Conservation (phyloP, 441 rosid species). For the Pelargonium cotyledonis region DNA sequence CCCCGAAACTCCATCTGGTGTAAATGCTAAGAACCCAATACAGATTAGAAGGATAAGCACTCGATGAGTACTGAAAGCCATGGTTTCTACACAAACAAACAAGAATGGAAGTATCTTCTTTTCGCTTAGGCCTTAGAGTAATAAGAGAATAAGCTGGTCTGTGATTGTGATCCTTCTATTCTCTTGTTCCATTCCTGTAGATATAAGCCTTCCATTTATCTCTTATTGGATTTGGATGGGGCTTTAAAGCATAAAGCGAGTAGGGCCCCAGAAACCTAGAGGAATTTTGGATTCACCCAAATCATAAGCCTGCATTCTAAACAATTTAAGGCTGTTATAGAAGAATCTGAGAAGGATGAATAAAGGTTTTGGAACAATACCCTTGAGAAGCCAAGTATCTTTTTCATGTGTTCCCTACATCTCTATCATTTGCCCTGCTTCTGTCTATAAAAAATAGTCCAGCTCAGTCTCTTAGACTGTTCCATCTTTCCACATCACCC, state of each 20-base stretch:
- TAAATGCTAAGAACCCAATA: constrained; percentile 43
- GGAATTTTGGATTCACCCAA: constrained; percentile 57
- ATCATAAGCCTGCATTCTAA: constrained; percentile 46
- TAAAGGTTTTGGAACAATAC: constrained; percentile 44
- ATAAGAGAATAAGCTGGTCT: constrained; percentile 33
- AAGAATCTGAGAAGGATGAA: constrained; percentile 72
- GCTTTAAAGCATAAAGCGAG: constrained; percentile 63
- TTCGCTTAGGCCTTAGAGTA: constrained; percentile 29
- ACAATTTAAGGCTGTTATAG: constrained; percentile 60
- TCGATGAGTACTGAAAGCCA: constrained; percentile 40
- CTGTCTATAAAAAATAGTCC: constrained; percentile 28
- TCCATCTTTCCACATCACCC: constrained; percentile 30
- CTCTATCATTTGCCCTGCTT: constrained; percentile 37
- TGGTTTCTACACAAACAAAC: constrained; percentile 33
- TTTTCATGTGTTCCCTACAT: constrained; percentile 37
- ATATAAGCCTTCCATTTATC: constrained; percentile 50
- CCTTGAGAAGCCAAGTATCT: constrained; percentile 74
- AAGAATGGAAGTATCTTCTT: constrained; percentile 37
- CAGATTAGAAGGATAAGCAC: constrained; percentile 49
- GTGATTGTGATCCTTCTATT: constrained; percentile 33
- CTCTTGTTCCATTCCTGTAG: constrained; percentile 51
- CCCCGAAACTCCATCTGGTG: constrained; percentile 35
- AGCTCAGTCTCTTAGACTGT: constrained; percentile 24
- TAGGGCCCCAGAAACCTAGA: constrained; percentile 42
- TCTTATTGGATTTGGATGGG: constrained; percentile 46